A percentile compares a stretch with the other conserved stretches of the same genome.
Evolutionary conservation across 176 grass and related monocot genomes (phyloP).

Genomic region (Pontederia crassipes): DNA sequence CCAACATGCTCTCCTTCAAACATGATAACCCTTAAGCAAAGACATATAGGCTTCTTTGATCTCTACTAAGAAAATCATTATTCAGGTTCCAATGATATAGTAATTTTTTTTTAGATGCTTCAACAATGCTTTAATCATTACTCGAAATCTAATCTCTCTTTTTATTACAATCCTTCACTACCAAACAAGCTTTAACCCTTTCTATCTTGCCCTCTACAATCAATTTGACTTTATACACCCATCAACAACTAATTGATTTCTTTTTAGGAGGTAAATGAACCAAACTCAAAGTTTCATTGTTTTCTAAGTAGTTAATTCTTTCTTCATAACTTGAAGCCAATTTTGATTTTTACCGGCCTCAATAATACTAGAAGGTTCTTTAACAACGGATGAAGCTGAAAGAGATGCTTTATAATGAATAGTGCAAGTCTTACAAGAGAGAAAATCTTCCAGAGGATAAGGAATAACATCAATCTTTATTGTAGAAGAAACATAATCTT

Average conservation of each 20-base stretch:
- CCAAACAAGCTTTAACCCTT: not conserved
- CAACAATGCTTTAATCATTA: not conserved
- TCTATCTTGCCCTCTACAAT: not conserved
- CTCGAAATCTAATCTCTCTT: not conserved
- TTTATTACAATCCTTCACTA: not conserved
- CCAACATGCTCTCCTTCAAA: not conserved
- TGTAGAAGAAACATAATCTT: too few species aligned
- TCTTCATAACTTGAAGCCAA: not conserved
- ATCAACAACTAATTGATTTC: not conserved
- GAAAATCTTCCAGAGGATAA: too few species aligned
- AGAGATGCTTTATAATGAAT: too few species aligned
- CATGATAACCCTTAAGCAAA: not conserved
- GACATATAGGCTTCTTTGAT: not conserved
- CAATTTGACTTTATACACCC: not conserved
- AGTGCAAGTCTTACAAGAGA: too few species aligned
- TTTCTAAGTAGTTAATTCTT: not conserved
- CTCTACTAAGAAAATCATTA: not conserved
- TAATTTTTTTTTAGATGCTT: too few species aligned
- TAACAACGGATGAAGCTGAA: too few species aligned
- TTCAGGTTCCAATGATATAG: not conserved
- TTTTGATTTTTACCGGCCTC: not conserved
- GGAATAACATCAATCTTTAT: too few species aligned
- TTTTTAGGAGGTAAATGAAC: not conserved
- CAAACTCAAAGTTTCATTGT: not conserved
- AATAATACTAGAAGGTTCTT: too few species aligned